Conservation (phyloP, 306 rosid genomes). For the Quercus berberidifolia region DNA sequence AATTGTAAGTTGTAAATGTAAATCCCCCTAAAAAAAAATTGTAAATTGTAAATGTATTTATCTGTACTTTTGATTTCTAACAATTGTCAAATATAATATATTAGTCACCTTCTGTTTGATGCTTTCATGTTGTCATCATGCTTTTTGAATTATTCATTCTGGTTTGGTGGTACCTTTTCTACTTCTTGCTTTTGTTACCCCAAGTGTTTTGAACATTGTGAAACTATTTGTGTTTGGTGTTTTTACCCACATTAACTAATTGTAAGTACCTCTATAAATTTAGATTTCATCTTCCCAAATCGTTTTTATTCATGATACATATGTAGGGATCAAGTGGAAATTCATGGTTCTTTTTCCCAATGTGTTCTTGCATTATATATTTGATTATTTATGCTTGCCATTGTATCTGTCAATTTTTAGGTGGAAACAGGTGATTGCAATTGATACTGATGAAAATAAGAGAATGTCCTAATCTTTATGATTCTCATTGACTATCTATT, state of each 20-base stretch:
- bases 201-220: not conserved
- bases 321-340: constrained; percentile 2
- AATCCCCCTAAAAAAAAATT: no score
- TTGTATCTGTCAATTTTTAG: constrained; percentile 42
- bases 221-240: not conserved
- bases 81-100: no score
- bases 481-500: no score
- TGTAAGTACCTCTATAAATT: not conserved
- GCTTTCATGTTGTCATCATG: no score
- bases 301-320: not conserved
- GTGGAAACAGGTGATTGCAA: constrained; percentile 68
- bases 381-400: constrained; percentile 7
- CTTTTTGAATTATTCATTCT: not conserved
- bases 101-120: no score
- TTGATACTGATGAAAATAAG: constrained; percentile 78
- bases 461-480: not conserved
- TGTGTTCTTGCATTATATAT: constrained; percentile 2
- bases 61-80: no score
- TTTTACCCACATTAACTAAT: not conserved
- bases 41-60: no score
- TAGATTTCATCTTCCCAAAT: not conserved
- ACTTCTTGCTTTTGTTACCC: not conserved
- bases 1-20: no score
- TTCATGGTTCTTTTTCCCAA: not conserved
- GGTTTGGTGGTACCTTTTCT: not conserved